These are phyloP conservation scores for Solanum paucissectum DNA, from an alignment of 257 asterid species.

Conservation along the genomic window DNA sequence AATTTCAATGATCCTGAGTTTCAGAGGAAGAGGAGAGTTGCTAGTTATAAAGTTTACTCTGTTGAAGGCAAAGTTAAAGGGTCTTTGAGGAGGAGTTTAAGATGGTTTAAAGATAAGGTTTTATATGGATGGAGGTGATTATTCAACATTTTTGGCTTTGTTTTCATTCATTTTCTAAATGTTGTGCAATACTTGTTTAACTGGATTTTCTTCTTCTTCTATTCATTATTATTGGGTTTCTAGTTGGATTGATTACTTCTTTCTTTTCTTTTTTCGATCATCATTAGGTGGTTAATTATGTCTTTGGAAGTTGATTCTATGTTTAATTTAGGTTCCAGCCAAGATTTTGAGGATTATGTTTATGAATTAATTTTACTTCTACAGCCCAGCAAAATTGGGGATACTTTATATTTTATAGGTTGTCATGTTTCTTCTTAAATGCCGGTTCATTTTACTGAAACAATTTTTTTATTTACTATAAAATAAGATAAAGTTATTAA, in stretches of 20 bases:
- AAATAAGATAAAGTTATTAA: too few relatives aligned
- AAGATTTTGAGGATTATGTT: not conserved
- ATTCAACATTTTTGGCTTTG: not conserved
- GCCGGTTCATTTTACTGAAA: not conserved
- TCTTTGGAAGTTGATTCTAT: not conserved
- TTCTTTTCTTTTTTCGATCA: not conserved
- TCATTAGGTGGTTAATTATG: not conserved
- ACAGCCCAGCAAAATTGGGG: not conserved
- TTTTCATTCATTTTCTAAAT: not conserved
- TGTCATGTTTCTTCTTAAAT: not conserved
- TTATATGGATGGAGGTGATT: conserved; percentile 61
- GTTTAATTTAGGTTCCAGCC: not conserved
- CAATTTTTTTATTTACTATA: too few relatives aligned
- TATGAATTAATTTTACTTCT: not conserved
- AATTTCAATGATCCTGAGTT: conserved; percentile 62
- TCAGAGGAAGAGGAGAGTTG: conserved; percentile 86
- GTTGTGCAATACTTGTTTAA: too few relatives aligned
- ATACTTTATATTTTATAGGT: not conserved
- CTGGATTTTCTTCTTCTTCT: not conserved
- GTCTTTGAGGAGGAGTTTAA: conserved; percentile 55
- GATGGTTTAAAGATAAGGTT: conserved; percentile 64
- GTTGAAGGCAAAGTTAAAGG: conserved; percentile 83
- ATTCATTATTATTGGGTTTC: not conserved
- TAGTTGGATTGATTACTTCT: not conserved
- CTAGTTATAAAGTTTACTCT: conserved; percentile 79